A percentile compares a stretch with the other conserved stretches of the same genome.
Evolutionary conservation across 2,329 filamentous ascomycete species (phyloP).

Genomic region (Drechslerella stenobrocha): DNA sequence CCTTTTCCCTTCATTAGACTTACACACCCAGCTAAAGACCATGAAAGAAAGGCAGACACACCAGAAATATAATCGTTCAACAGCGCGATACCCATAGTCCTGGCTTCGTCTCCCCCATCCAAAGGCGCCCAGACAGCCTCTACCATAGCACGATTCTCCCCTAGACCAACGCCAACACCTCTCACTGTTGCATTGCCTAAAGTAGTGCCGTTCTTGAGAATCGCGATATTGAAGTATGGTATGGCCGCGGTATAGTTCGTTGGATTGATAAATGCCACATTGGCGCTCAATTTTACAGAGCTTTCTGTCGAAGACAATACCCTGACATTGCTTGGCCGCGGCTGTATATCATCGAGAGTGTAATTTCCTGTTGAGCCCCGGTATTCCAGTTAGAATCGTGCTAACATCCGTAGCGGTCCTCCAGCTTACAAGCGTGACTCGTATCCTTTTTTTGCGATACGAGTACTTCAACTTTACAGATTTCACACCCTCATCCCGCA

Average conservation of each 20-base stretch:
- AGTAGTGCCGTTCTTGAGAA: conserved; percentile 72
- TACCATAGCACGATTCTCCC: conserved; percentile 71
- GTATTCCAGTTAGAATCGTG: conserved; percentile 50
- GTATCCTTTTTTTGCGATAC: neutral
- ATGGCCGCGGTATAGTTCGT: conserved; percentile 80
- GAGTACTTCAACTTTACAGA: neutral
- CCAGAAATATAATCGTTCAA: conserved; percentile 85
- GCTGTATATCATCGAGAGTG: conserved; percentile 60
- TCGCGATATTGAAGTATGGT: conserved; percentile 76
- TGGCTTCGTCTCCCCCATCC: conserved; percentile 66
- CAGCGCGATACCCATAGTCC: conserved; percentile 68
- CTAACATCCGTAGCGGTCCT: neutral
- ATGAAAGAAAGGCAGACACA: conserved; percentile 53
- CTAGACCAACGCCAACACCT: conserved; percentile 67
- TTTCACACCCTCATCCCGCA: neutral
- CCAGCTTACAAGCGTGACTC: neutral
- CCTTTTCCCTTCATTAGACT: conserved; percentile 57
- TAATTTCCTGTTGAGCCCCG: conserved; percentile 62
- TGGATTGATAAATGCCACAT: conserved; percentile 84
- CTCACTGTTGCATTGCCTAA: conserved; percentile 74
- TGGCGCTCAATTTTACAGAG: conserved; percentile 71
- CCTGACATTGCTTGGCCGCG: conserved; percentile 70
- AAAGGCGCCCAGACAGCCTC: conserved; percentile 74
- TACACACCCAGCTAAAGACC: conserved; percentile 20
- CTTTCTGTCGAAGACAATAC: conserved; percentile 72